A percentile compares a stretch with the other conserved stretches of the same genome.
phyloP scores from a whole-genome alignment of 345 rosid species.

The Microcos paniculata region DNA sequence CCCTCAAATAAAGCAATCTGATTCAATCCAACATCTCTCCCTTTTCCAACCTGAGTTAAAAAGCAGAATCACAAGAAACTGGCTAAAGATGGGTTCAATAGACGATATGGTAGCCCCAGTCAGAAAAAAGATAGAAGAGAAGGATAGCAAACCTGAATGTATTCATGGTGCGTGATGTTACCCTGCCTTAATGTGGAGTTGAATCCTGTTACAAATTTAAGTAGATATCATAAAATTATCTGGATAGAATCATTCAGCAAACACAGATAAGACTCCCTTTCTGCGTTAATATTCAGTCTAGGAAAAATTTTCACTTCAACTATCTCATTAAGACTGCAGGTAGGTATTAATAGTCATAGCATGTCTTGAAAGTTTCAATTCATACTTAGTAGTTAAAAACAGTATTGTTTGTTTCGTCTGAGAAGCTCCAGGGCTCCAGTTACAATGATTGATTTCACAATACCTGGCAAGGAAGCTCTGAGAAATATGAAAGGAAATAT shows the following conservation, averaged over 20 bases:
- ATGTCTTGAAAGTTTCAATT: background rate
- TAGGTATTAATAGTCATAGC: too few species aligned
- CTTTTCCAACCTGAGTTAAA: conserved; percentile 88
- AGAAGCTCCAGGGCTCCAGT: background rate
- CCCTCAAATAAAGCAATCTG: conserved; percentile 99
- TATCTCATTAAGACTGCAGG: background rate
- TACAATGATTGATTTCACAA: background rate
- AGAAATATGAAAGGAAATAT: background rate
- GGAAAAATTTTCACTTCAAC: background rate
- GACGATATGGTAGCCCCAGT: background rate
- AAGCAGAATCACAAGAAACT: background rate
- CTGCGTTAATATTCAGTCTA: background rate
- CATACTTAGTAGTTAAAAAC: background rate
- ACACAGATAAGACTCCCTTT: background rate
- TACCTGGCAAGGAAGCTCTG: background rate
- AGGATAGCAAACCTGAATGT: conserved; percentile 68
- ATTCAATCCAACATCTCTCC: conserved; percentile 97
- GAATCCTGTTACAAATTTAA: conserved; percentile 61
- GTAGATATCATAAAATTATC: background rate
- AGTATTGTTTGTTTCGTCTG: background rate
- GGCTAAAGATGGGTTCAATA: conserved; percentile 17
- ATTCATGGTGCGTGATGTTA: conserved; percentile 94
- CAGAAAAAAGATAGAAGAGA: background rate
- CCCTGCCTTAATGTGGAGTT: conserved; percentile 98
- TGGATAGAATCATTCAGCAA: background rate